phyloP scores from a whole-genome alignment of 306 rosid genomes.

The Benincasa hispida region DNA sequence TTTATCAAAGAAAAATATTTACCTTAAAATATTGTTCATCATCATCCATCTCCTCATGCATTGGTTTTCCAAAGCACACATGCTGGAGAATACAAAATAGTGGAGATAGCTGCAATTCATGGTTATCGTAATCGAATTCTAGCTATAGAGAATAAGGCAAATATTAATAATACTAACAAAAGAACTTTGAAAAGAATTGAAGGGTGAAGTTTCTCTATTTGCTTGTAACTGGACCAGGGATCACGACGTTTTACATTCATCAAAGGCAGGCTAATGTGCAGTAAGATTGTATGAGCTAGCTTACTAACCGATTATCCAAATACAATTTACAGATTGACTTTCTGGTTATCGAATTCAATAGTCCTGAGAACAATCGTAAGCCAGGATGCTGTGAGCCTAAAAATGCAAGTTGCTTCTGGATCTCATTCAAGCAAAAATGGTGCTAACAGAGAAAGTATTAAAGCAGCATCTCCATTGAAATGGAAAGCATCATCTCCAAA shows the following conservation, averaged over 20 bases:
- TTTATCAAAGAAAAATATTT: background rate
- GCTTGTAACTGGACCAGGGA: background rate
- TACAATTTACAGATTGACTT: constrained; percentile 56
- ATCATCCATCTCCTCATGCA: background rate
- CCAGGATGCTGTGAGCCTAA: constrained; percentile 28
- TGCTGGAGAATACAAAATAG: background rate
- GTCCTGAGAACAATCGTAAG: constrained; percentile 68
- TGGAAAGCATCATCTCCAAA: constrained; percentile 56
- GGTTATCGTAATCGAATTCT: background rate
- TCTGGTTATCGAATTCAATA: constrained; percentile 77
- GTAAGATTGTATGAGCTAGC: background rate
- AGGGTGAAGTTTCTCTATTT: background rate
- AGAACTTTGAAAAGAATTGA: background rate
- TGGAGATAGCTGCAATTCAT: background rate
- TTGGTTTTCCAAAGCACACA: background rate
- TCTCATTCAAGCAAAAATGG: constrained; percentile 34
- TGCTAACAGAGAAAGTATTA: constrained; percentile 31
- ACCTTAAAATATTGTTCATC: background rate
- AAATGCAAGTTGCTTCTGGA: constrained; percentile 21
- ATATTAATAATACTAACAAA: background rate
- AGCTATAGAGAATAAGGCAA: background rate
- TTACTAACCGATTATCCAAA: constrained; percentile 13
- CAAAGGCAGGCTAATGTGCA: background rate
- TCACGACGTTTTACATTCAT: background rate
- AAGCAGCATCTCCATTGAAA: constrained; percentile 25